Base-by-base conservation (phyloP, 2,329 filamentous ascomycete genomes). In the Pleomassaria siparia region DNA sequence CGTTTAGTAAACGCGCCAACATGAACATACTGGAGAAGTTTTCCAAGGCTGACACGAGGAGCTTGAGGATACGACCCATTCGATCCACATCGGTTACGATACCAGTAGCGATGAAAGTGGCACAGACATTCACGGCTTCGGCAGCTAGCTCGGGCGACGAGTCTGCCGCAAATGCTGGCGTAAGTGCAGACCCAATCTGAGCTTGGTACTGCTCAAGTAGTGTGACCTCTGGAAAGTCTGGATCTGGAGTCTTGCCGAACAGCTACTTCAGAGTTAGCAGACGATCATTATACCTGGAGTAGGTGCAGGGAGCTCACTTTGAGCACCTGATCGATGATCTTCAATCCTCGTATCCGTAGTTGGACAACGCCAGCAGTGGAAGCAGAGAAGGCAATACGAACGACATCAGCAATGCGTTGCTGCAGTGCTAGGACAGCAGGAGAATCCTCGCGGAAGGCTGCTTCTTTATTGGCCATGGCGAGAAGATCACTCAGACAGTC, bases 11-110 rank as follows among this genome's bases (percentile, higher is more conserved):
- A 3, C 9, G 36, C 30, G 28, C 3, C 9, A 10, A 6, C n/a
- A 15, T 13, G 11, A 21, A 62, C 74, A 59, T 71, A 78, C 81
- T 84, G 2, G 89, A 89, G 63, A 97, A 96, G 70, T 92, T 96
- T 62, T 97, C 92, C 1, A 99, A 79, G 0, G 91, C 91, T 35
- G 87, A 86, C 5, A 96, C 89, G 2, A 99, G 80, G 1, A 95
- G 87, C 74, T 96, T 97, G 47, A 99, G 80, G 44, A 99, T 99
- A 47, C 94, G 87, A 18, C 94, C 94, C 94, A 99, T 99, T n/a
- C 94, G 85, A 58, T 99, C 95, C 8, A 97, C 85, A 70, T 97
- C 94, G 0, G 91, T 96, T 8, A 99, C 94, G 46, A 99, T 97
- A 12, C 94, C 94, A 0, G 92, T 96, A 0, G 92, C 88, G 62